Percentiles rank a stretch among this genome's conserved stretches.
Evolutionary conservation across 2,329 filamentous ascomycete genomes (phyloP).

Genomic region (Arthrobotrys sinensis): DNA sequence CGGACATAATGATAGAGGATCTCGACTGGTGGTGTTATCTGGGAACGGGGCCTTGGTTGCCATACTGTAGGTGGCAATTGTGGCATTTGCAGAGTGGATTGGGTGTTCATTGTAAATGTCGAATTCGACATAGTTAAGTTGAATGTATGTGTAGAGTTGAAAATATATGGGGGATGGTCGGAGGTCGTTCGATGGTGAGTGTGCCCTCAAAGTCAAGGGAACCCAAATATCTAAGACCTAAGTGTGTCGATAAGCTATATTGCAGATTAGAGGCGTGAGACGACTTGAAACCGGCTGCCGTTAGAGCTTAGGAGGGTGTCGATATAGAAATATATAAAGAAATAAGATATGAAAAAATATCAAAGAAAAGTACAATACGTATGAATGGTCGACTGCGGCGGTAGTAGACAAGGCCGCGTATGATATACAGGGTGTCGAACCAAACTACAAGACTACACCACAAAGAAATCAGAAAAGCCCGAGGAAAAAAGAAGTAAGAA

Average conservation of each 20-base stretch:
- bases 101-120: slow-evolving; percentile 30
- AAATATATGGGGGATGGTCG: slow-evolving; percentile 5
- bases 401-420: slow-evolving; percentile 46
- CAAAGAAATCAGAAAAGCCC: slow-evolving; percentile 51
- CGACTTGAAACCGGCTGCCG: slow-evolving; percentile 36
- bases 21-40: slow-evolving; percentile 59
- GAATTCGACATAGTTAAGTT: slow-evolving; percentile 37
- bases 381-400: slow-evolving; percentile 56
- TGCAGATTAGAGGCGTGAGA: slow-evolving; percentile 45
- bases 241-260: slow-evolving; percentile 39
- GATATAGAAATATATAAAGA: slow-evolving; percentile 42
- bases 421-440: slow-evolving; percentile 53
- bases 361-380: slow-evolving; percentile 56
- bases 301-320: slow-evolving; percentile 35
- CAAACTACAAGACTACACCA: slow-evolving; percentile 61
- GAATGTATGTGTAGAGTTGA: slow-evolving; percentile 12
- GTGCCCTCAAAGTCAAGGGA: slow-evolving; percentile 58
- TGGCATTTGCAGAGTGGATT: slow-evolving; percentile 20
- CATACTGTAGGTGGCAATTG: slow-evolving; percentile 60
- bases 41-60: slow-evolving; percentile 56
- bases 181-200: slow-evolving; percentile 38
- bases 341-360: slow-evolving; percentile 37
- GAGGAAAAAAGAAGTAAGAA: slow-evolving; percentile 36
- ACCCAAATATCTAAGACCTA: slow-evolving; percentile 45
- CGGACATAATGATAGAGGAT: slow-evolving; percentile 59